phyloP scores from a whole-genome alignment of 345 rosid genomes.

The Arabidopsis suecica region DNA sequence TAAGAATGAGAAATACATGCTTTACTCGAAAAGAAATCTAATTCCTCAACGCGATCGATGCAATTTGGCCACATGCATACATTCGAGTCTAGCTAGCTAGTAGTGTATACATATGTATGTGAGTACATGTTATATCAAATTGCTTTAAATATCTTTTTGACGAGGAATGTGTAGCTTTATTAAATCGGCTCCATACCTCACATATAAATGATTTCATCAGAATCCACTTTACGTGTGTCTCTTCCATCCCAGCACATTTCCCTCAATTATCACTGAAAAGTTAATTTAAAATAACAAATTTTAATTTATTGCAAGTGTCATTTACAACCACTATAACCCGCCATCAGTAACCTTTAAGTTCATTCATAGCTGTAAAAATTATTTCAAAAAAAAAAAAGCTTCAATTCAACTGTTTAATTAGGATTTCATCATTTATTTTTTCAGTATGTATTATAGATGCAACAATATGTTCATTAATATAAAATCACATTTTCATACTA shows the following conservation, averaged over 20 bases:
- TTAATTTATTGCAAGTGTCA: not conserved
- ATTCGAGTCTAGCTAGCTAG: not conserved
- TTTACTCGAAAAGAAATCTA: not conserved
- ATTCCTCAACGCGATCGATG: not conserved
- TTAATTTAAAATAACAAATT: not conserved
- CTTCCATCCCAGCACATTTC: not conserved
- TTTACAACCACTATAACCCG: not conserved
- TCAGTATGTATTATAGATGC: no score
- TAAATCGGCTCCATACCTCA: constrained; percentile 1
- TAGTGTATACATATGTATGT: not conserved
- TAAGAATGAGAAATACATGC: not conserved
- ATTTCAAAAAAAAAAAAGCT: not conserved
- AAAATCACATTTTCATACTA: no score
- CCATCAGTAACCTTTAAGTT: not conserved
- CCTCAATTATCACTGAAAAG: not conserved
- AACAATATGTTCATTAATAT: no score
- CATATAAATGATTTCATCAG: constrained; percentile 8
- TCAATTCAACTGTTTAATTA: no score
- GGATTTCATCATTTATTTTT: no score
- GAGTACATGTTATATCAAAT: not conserved
- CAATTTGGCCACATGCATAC: constrained; percentile 16
- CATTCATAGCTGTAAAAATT: not conserved
- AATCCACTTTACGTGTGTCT: constrained; percentile 22
- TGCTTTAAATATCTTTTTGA: not conserved
- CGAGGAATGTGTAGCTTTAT: constrained; percentile 5